These are phyloP conservation scores for Blastomyces silverae DNA, from an alignment of 2,329 filamentous ascomycete species.

Conservation along the genomic window DNA sequence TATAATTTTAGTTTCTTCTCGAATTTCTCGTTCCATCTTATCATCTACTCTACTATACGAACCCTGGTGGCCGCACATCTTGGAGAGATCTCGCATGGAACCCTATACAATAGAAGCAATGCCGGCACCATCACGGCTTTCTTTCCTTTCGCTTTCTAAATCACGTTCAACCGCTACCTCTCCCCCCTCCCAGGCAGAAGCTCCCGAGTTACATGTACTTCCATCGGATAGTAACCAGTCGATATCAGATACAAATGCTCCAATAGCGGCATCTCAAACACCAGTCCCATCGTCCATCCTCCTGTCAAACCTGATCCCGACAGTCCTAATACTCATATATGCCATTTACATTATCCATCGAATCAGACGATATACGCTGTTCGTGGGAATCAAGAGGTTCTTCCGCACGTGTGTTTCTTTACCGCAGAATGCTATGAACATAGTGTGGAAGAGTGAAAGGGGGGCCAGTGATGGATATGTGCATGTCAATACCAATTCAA, in stretches of 20 bases:
- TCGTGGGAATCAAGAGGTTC: neutral
- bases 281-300: conserved; percentile 12
- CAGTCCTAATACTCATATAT: conserved; percentile 18
- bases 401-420: neutral
- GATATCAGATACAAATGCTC: neutral
- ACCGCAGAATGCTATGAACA: conserved; percentile 10
- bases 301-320: conserved; percentile 18
- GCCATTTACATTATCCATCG: conserved; percentile 19
- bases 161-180: neutral
- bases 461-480: conserved; percentile 6
- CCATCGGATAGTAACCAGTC: neutral
- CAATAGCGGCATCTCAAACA: neutral
- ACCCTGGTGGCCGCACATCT: neutral
- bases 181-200: neutral
- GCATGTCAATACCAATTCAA: neutral
- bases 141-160: neutral
- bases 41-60: neutral
- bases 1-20: neutral
- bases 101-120: neutral
- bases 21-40: neutral
- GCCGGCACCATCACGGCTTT: neutral
- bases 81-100: neutral
- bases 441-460: conserved; percentile 14
- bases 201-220: too few species aligned
- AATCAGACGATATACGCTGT: neutral